These are phyloP conservation scores for Monosporascus sp. DNA, from an alignment of 2,329 filamentous ascomycete genomes.

Conservation along the genomic window DNA sequence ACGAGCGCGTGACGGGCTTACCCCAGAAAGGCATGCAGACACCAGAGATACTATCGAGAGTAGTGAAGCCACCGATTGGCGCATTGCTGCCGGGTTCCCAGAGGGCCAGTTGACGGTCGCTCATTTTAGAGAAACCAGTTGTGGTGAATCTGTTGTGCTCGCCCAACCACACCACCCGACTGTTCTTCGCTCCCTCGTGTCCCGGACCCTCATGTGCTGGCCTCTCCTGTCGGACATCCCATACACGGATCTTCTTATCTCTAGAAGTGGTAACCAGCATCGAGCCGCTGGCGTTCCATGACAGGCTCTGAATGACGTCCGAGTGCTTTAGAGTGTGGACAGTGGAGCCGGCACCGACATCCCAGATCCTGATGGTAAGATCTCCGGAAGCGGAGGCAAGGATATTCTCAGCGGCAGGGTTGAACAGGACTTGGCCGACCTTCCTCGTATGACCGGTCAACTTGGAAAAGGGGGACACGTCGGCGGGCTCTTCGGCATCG, in stretches of 20 bases:
- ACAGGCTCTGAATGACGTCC: constrained; percentile 91
- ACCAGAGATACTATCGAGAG: constrained; percentile 91
- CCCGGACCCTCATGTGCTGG: constrained; percentile 78
- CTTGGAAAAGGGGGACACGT: constrained; percentile 76
- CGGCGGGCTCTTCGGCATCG: constrained; percentile 76
- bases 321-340: constrained; percentile 75
- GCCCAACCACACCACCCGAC: constrained; percentile 92
- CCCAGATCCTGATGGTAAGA: constrained; percentile 93
- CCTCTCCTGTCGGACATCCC: constrained; percentile 93
- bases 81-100: constrained; percentile 88
- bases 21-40: constrained; percentile 99
- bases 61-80: constrained; percentile 84
- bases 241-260: constrained; percentile 96
- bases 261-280: constrained; percentile 88
- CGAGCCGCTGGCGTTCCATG: constrained; percentile 87
- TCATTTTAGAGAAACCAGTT: constrained; percentile 97
- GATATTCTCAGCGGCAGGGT: constrained; percentile 91
- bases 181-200: constrained; percentile 94
- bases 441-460: constrained; percentile 88
- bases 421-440: constrained; percentile 96
- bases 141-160: constrained; percentile 95
- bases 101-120: constrained; percentile 88
- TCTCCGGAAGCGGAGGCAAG: constrained; percentile 94
- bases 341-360: constrained; percentile 72
- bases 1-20: constrained; percentile 27